These are phyloP conservation scores for Kodamaea plutei DNA, from an alignment of 1,139 yeast species.

Conservation along the genomic window DNA sequence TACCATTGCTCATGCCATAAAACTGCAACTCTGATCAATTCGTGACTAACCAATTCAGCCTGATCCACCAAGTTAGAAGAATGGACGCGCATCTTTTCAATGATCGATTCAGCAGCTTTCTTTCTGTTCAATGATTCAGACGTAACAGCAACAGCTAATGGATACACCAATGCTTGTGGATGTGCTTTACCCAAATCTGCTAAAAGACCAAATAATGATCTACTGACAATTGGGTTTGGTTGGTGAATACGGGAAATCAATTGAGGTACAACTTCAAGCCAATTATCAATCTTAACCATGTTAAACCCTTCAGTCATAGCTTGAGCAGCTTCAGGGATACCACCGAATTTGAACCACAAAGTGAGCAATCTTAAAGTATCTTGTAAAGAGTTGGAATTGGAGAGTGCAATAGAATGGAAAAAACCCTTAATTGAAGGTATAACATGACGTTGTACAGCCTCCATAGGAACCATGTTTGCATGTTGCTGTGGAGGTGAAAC, in stretches of 20 bases:
- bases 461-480: slow-evolving; percentile 42
- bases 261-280: slow-evolving; percentile 96
- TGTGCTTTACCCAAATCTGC: slow-evolving; percentile 91
- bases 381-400: slow-evolving; percentile 82
- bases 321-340: slow-evolving; percentile 82
- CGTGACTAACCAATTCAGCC: slow-evolving; percentile 90
- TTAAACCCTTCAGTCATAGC: slow-evolving; percentile 90
- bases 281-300: slow-evolving; percentile 84
- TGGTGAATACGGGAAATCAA: slow-evolving; percentile 95
- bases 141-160: slow-evolving; percentile 92
- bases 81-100: slow-evolving; percentile 88
- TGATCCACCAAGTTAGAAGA: slow-evolving; percentile 84
- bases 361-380: slow-evolving; percentile 88
- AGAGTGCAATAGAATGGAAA: slow-evolving; percentile 88
- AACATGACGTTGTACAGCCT: slow-evolving; percentile 77
- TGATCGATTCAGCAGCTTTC: slow-evolving; percentile 85
- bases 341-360: slow-evolving; percentile 95
- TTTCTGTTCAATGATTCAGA: slow-evolving; percentile 88
- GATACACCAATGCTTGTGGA: slow-evolving; percentile 95
- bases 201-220: slow-evolving; percentile 72
- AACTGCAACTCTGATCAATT: slow-evolving; percentile 90
- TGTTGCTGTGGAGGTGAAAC: slow-evolving; percentile 11
- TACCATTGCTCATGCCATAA: slow-evolving; percentile 99
- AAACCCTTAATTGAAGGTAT: slow-evolving; percentile 94
- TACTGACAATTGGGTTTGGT: slow-evolving; percentile 80